These are phyloP conservation scores for Miamiensis avidus DNA, from an alignment of 169 alveolate genomes.

Conservation along the genomic window DNA sequence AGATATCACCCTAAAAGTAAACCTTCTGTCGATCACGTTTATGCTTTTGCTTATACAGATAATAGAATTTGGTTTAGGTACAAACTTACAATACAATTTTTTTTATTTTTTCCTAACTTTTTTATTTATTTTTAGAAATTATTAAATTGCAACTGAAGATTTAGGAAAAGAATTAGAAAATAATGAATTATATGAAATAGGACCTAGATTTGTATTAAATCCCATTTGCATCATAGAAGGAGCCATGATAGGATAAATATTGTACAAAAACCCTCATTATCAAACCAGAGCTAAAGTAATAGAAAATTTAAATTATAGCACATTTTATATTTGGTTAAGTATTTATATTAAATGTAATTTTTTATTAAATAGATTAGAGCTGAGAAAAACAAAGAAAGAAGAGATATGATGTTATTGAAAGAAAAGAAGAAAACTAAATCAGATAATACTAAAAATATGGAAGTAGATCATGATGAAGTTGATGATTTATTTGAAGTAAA, in stretches of 20 bases:
- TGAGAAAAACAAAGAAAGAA: slow-evolving; percentile 29
- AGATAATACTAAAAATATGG: slow-evolving; percentile 14
- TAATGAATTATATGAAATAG: slow-evolving; percentile 73
- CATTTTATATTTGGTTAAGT: neutral
- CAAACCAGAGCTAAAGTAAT: slow-evolving; percentile 73
- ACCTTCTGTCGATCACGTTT: slow-evolving; percentile 96
- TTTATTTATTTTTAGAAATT: slow-evolving; percentile 33
- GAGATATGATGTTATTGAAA: neutral
- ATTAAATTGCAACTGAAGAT: slow-evolving; percentile 26
- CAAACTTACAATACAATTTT: slow-evolving; percentile 44
- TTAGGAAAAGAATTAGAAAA: slow-evolving; percentile 44
- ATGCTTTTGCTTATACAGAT: slow-evolving; percentile 87
- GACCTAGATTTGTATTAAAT: slow-evolving; percentile 93
- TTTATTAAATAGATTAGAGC: neutral
- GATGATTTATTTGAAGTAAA: slow-evolving; percentile 28
- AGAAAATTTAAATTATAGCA: slow-evolving; percentile 20
- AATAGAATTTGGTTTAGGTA: slow-evolving; percentile 92
- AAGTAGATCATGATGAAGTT: slow-evolving; percentile 22
- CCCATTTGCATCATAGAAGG: slow-evolving; percentile 91
- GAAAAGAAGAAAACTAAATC: slow-evolving; percentile 12
- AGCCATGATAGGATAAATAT: slow-evolving; percentile 82
- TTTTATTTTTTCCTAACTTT: slow-evolving; percentile 11
- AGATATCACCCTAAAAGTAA: slow-evolving; percentile 95
- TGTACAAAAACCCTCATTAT: slow-evolving; percentile 78
- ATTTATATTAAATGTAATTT: neutral